Evolutionary conservation across 208 protist genomes (phyloP).

Genomic region (Acanthamoeba castellanii): DNA sequence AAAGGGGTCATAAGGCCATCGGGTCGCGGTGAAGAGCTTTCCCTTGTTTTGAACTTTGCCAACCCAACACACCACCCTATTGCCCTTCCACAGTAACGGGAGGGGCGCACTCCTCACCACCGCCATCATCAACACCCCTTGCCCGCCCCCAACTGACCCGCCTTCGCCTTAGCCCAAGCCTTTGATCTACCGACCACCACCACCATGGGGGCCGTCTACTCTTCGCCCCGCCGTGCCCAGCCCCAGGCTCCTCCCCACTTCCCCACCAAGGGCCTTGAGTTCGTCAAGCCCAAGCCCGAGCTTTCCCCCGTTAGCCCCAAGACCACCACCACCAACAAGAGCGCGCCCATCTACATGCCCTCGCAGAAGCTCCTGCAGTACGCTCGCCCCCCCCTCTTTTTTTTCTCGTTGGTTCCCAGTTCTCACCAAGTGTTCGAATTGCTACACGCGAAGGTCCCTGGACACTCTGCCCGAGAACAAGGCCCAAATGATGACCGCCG

Average conservation of each 20-base stretch:
- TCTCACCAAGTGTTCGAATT: background rate
- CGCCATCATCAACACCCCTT: background rate
- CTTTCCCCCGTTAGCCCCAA: background rate
- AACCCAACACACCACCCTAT: background rate
- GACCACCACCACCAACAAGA: background rate
- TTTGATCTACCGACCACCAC: background rate
- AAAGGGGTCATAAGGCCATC: background rate
- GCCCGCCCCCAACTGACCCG: background rate
- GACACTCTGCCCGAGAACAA: background rate
- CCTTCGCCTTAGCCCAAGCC: background rate
- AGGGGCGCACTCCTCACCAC: no score
- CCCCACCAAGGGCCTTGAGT: background rate
- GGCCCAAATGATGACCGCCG: slow-evolving; percentile 1
- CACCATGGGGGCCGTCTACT: background rate
- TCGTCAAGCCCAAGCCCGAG: background rate
- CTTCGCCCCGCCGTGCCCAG: background rate
- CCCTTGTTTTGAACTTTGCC: background rate
- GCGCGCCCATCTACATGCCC: slow-evolving; percentile 28
- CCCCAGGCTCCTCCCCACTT: background rate
- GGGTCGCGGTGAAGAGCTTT: background rate
- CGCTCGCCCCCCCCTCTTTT: background rate
- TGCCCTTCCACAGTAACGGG: background rate
- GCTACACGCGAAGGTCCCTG: background rate
- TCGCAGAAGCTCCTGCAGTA: slow-evolving; percentile 23
- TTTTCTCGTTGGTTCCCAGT: background rate